phyloP scores from a whole-genome alignment of 2,329 filamentous ascomycete species.

The Phaeosphaeria sp. region DNA sequence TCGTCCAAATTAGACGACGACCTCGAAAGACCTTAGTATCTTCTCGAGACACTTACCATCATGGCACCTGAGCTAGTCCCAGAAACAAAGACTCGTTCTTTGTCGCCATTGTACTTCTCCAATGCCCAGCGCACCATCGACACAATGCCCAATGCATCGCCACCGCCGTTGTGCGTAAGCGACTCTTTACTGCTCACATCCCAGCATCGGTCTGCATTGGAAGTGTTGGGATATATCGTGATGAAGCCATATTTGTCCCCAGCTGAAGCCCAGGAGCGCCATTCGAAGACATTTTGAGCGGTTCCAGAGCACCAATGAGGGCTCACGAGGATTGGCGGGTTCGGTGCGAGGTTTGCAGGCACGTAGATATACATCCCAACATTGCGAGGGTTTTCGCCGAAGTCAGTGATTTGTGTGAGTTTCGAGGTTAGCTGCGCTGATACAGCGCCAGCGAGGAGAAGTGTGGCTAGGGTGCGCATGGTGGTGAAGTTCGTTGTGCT shows the following conservation, averaged over 20 bases:
- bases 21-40: too few relatives aligned
- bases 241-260: constrained; percentile 45
- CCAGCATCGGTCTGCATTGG: constrained; percentile 45
- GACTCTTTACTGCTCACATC: constrained; percentile 43
- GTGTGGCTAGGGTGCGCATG: constrained; percentile 4
- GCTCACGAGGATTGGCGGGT: constrained; percentile 39
- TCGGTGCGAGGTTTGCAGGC: constrained; percentile 34
- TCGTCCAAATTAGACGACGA: too few relatives aligned
- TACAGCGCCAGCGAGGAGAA: constrained; percentile 21
- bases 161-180: constrained; percentile 42
- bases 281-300: constrained; percentile 37
- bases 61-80: constrained; percentile 46
- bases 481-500: not conserved
- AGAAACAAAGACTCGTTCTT: constrained; percentile 40
- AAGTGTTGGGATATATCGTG: constrained; percentile 40
- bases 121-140: constrained; percentile 41
- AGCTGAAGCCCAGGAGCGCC: constrained; percentile 36
- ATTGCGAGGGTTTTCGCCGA: constrained; percentile 43
- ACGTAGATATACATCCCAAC: constrained; percentile 44
- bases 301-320: constrained; percentile 46
- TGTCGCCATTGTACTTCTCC: constrained; percentile 36
- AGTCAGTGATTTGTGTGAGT: constrained; percentile 36
- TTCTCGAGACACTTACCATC: too few relatives aligned
- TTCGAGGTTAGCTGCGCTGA: constrained; percentile 34
- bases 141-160: constrained; percentile 42